These are phyloP conservation scores for Amylocarpus encephaloides DNA, from an alignment of 2,329 filamentous ascomycete genomes.

Conservation along the genomic window DNA sequence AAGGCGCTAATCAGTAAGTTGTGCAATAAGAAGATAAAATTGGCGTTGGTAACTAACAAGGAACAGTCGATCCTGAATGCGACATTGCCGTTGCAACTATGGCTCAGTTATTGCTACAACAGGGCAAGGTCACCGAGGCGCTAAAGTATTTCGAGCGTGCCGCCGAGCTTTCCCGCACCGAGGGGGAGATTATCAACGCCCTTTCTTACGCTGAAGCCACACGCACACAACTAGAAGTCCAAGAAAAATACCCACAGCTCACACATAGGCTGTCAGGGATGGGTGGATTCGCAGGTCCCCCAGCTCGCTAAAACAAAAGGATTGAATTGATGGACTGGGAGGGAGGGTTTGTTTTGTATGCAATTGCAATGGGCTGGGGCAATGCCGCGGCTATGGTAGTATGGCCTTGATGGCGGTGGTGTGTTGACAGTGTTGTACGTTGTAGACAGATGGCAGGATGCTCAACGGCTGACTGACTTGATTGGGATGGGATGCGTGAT, in stretches of 20 bases:
- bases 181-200: slow-evolving; percentile 93
- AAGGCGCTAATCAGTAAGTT: slow-evolving; percentile 91
- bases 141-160: slow-evolving; percentile 96
- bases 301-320: slow-evolving; percentile 22
- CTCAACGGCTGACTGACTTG: not conserved
- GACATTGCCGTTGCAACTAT: slow-evolving; percentile 98
- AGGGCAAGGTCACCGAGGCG: slow-evolving; percentile 93
- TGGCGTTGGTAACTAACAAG: slow-evolving; percentile 4
- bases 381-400: not conserved
- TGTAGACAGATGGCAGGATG: not conserved
- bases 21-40: not conserved
- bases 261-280: slow-evolving; percentile 64
- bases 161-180: slow-evolving; percentile 87
- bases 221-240: slow-evolving; percentile 87
- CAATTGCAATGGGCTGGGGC: not conserved
- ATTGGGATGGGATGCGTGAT: slow-evolving; percentile 1
- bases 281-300: slow-evolving; percentile 33
- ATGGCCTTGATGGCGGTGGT: not conserved
- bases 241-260: slow-evolving; percentile 78
- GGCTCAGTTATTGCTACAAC: slow-evolving; percentile 93
- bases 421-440: not conserved
- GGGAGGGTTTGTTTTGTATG: not conserved
- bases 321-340: not conserved
- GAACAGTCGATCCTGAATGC: slow-evolving; percentile 87
- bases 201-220: slow-evolving; percentile 96